Evolutionary conservation across 495 filamentous ascomycete species (phyloP).

Genomic region (Collariella sp.): DNA sequence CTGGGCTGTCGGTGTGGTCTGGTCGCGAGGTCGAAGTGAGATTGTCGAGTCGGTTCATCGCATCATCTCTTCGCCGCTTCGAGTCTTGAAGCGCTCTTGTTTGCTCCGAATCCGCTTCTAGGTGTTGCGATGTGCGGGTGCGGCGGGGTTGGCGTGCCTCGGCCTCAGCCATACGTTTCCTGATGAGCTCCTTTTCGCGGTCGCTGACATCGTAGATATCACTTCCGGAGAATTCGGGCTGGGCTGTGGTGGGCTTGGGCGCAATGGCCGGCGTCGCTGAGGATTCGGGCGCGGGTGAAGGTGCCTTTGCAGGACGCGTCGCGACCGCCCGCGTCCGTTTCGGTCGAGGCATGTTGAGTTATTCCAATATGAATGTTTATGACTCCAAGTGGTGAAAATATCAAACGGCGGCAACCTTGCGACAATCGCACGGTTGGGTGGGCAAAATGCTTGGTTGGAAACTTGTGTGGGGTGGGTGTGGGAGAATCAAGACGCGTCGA

Average conservation of each 20-base stretch:
- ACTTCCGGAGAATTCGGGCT: slow-evolving; percentile 14
- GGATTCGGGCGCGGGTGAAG: slow-evolving; percentile 2
- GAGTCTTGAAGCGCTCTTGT: slow-evolving; percentile 23
- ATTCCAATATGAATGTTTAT: neutral
- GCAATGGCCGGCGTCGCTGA: slow-evolving; percentile 8
- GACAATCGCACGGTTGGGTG: neutral
- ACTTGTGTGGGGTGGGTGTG: neutral
- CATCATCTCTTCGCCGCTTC: slow-evolving; percentile 30
- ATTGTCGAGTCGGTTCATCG: slow-evolving; percentile 33
- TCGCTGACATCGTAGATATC: slow-evolving; percentile 42
- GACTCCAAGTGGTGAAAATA: neutral
- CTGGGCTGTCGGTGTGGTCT: slow-evolving; percentile 10
- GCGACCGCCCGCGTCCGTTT: slow-evolving; percentile 32
- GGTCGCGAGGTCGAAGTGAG: slow-evolving; percentile 30
- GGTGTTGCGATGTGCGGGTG: neutral
- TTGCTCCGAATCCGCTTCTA: slow-evolving; percentile 22
- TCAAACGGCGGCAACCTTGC: neutral
- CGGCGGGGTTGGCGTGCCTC: neutral
- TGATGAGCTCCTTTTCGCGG: slow-evolving; percentile 32
- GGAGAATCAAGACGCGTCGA: neutral
- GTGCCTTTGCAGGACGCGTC: slow-evolving; percentile 17
- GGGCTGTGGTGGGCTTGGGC: slow-evolving; percentile 1
- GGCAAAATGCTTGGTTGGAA: neutral
- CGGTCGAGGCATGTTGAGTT: slow-evolving; percentile 35
- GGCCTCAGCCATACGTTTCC: slow-evolving; percentile 6